Evolutionary conservation across 768 basidiomycete genomes (phyloP), one percentile per base, ranked within the genome.

Genomic region (Gymnopilus dilepis): DNA sequence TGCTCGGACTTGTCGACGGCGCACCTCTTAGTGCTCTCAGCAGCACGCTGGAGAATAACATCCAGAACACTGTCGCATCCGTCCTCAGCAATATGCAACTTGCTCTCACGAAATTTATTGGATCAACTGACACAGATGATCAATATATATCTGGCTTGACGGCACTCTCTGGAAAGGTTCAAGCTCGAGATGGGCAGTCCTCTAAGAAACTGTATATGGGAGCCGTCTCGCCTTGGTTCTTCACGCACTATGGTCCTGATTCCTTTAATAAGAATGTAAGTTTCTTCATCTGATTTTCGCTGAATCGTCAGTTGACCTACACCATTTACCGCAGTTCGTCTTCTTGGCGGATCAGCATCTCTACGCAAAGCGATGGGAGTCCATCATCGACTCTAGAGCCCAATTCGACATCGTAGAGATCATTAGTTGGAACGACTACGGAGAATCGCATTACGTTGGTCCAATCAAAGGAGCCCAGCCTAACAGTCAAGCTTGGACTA

Each of bases 361-460:
- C 22, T 89, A 85, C 65, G 76, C 82, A 5, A 80, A 77, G 61
- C 83, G 91, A 58, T 92, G 90, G 90, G 88, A 92, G 67, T 76
- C 78, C 40, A 73, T 92, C 62, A 79, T 91, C 51, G 66, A 68
- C 28, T 76, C 82, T n/a, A 84, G 89, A 31, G 79, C 83, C 60
- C 69, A 82, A 62, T 75, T 89, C 30, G 86, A 87, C 65, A 78
- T 91, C 51, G 82, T 84, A 19, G 78, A 92, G 72, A 70, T 88
- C 58, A 60, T 87, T 45, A 84, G 86, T 13, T 91, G 86, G 86
- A 92, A 92, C 61, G 90, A 92, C 71, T 91, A 78, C 58, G 88
- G 89, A 62, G 89, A 90, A 70, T 89, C 87, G 3, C 89, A 92
- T 69, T 95, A 95, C 71, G 77, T 95, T 48, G 91, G 88, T 13